A percentile compares a stretch with the other conserved stretches of the same genome.
phyloP scores from a whole-genome alignment of 192 early-diverging fungal genomes.

The Cladochytrium replicatum region DNA sequence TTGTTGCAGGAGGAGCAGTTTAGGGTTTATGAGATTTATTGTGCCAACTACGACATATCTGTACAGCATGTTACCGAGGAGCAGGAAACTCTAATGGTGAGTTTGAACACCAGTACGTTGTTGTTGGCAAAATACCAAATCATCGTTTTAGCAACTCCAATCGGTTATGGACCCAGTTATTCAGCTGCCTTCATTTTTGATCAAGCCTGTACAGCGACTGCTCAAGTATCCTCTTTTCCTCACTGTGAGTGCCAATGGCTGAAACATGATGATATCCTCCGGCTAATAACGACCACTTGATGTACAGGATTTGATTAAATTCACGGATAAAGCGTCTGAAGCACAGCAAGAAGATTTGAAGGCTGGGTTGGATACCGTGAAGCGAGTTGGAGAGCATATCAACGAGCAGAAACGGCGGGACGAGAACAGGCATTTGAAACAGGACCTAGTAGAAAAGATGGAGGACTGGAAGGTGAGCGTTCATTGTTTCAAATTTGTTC shows the following conservation, averaged over 20 bases:
- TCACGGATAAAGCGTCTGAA: constrained; percentile 18
- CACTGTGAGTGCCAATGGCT: constrained; percentile 34
- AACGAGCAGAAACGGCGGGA: constrained; percentile 87
- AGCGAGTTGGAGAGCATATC: constrained; percentile 74
- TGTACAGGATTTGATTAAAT: constrained; percentile 36
- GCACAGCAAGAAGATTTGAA: constrained; percentile 34
- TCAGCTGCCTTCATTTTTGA: constrained; percentile 84
- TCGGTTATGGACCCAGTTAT: constrained; percentile 82
- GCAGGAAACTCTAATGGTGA: too few relatives aligned
- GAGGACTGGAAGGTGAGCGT: constrained; percentile 75
- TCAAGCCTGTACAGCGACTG: constrained; percentile 95
- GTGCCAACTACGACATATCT: constrained; percentile 70
- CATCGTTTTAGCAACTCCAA: too few relatives aligned
- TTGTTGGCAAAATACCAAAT: too few relatives aligned
- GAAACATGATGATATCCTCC: too few relatives aligned
- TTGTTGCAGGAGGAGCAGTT: constrained; percentile 34
- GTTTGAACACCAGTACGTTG: too few relatives aligned
- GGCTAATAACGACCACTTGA: too few relatives aligned
- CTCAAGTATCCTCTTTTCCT: constrained; percentile 95
- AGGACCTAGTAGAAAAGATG: constrained; percentile 70
- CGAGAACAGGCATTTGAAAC: constrained; percentile 72
- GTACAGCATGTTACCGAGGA: constrained; percentile 22
- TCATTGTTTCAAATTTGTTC: too few relatives aligned
- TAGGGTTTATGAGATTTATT: constrained; percentile 81
- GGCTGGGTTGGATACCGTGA: constrained; percentile 68